phyloP scores from a whole-genome alignment of 176 grass and related monocot species.

The Aegilops speltoides region DNA sequence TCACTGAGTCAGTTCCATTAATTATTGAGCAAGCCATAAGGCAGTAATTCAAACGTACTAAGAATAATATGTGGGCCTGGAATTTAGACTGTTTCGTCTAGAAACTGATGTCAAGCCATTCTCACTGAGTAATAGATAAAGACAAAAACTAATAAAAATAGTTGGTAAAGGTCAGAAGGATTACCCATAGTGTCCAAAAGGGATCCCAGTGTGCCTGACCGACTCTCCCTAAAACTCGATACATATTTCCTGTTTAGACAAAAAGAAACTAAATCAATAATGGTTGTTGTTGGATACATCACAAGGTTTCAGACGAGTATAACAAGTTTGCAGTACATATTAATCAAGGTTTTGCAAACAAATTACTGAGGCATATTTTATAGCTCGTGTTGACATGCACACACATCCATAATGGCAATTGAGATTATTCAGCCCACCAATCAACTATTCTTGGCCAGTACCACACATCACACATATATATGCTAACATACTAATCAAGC shows the following conservation, averaged over 20 bases:
- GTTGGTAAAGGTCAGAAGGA: conserved; percentile 4
- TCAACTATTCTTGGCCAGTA: conserved; percentile 11
- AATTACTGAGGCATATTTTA: conserved; percentile 14
- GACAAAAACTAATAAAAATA: background rate
- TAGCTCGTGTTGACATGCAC: background rate
- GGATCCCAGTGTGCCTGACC: conserved; percentile 60
- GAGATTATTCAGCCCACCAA: conserved; percentile 1
- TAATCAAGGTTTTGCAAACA: conserved; percentile 23
- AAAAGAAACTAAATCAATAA: background rate
- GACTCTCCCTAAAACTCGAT: conserved; percentile 84
- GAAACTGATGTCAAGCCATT: background rate
- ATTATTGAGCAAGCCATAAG: conserved; percentile 10
- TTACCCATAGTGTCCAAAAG: conserved; percentile 79
- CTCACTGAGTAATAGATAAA: conserved; percentile 1
- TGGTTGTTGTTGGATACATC: background rate
- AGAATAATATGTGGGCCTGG: background rate
- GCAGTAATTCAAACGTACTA: background rate
- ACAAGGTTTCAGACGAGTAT: background rate
- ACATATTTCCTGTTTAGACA: conserved; percentile 66
- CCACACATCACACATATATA: background rate
- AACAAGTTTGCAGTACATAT: conserved; percentile 21
- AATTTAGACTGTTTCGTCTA: conserved; percentile 7
- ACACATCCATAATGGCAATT: background rate
- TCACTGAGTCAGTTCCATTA: conserved; percentile 12
- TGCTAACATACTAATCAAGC: background rate